phyloP scores from a whole-genome alignment of 2,329 filamentous ascomycete genomes.

The Cladophialophora yegresii region DNA sequence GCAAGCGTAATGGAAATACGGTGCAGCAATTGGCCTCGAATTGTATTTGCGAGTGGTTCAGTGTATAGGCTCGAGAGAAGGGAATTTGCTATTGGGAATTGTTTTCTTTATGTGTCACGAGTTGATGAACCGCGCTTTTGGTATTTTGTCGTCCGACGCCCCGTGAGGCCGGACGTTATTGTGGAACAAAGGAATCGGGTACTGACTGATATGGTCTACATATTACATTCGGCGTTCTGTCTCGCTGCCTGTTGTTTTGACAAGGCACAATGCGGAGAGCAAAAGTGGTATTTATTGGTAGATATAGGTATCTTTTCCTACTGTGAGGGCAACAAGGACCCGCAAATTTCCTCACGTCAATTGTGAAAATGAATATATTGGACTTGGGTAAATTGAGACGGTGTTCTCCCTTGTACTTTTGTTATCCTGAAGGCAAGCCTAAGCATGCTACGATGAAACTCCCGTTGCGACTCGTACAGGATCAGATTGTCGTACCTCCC shows the following conservation, averaged over 20 bases:
- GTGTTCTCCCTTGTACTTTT: background rate
- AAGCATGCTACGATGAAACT: background rate
- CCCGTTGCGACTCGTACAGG: background rate
- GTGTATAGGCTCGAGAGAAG: slow-evolving; percentile 21
- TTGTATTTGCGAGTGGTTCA: slow-evolving; percentile 36
- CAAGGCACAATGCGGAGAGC: background rate
- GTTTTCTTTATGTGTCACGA: slow-evolving; percentile 30
- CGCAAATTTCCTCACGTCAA: background rate
- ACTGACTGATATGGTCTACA: background rate
- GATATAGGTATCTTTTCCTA: slow-evolving; percentile 14
- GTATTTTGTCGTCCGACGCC: slow-evolving; percentile 1
- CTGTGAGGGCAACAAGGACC: background rate
- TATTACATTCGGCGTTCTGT: slow-evolving; percentile 18
- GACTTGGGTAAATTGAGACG: background rate
- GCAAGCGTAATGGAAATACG: slow-evolving; percentile 10
- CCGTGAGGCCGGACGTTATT: background rate
- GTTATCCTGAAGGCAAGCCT: background rate
- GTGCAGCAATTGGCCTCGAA: slow-evolving; percentile 33
- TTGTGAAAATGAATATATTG: background rate
- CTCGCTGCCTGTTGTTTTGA: background rate
- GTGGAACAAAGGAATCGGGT: background rate
- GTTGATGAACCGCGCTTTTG: slow-evolving; percentile 24
- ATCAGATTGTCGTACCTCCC: no score
- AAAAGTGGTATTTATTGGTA: slow-evolving; percentile 16
- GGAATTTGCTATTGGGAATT: background rate